Evolutionary conservation across 768 basidiomycete species (phyloP).

Genomic region (Mycena alexandri): DNA sequence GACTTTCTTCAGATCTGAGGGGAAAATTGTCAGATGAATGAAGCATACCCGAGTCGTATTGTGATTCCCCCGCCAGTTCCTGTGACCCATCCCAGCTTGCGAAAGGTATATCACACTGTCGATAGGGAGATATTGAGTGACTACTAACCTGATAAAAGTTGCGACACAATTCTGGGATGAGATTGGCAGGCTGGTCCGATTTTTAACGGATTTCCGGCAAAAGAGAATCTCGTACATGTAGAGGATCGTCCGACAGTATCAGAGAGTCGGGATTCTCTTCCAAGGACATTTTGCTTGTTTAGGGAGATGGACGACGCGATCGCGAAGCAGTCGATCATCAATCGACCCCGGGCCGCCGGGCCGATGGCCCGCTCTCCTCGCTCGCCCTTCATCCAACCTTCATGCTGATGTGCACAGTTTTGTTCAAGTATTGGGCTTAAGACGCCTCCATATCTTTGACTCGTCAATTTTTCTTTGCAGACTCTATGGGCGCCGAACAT

Average conservation of each 20-base stretch:
- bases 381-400: too few relatives aligned
- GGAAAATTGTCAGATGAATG: background rate
- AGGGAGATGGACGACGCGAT: background rate
- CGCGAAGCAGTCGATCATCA: too few relatives aligned
- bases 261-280: slow-evolving; percentile 58
- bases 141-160: slow-evolving; percentile 75
- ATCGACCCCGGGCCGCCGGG: too few relatives aligned
- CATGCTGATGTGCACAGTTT: too few relatives aligned
- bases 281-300: background rate
- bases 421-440: too few relatives aligned
- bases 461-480: too few relatives aligned
- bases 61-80: slow-evolving; percentile 89
- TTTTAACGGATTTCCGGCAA: slow-evolving; percentile 20
- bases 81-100: slow-evolving; percentile 89
- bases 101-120: slow-evolving; percentile 19
- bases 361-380: too few relatives aligned
- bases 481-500: too few relatives aligned
- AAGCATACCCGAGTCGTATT: slow-evolving; percentile 73
- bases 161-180: slow-evolving; percentile 88
- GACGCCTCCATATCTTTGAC: too few relatives aligned
- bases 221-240: slow-evolving; percentile 61
- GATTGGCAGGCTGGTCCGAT: slow-evolving; percentile 81
- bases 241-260: slow-evolving; percentile 70
- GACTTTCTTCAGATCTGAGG: background rate
- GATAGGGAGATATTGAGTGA: background rate